Conservation (phyloP, 371 early-diverging fungal genomes). For the Caulochytrium protostelioides region DNA sequence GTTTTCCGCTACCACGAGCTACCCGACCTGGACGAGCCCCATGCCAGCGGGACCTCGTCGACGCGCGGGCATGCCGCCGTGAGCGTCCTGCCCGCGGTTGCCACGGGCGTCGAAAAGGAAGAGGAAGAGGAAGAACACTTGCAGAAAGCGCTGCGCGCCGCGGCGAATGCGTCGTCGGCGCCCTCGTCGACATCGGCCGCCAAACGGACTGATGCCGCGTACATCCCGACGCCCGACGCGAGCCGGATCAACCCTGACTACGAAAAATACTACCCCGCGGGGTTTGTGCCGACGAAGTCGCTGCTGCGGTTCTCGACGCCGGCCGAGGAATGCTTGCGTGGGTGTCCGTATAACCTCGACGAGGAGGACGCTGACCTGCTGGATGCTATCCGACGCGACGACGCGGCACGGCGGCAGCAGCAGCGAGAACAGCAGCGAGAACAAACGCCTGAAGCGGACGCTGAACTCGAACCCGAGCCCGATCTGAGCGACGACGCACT, state of each 20-base stretch:
- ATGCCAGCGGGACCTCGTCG: no score
- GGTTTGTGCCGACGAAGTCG: slow-evolving; percentile 48
- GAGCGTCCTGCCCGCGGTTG: slow-evolving; percentile 46
- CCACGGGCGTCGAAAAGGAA: slow-evolving; percentile 79
- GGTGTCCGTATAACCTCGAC: slow-evolving; percentile 66
- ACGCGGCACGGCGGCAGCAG: no score
- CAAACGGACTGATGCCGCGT: not conserved
- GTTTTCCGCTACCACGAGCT: slow-evolving; percentile 59
- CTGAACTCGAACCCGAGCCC: no score
- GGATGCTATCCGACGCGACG: slow-evolving; percentile 22
- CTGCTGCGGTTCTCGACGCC: slow-evolving; percentile 65
- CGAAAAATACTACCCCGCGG: slow-evolving; percentile 36
- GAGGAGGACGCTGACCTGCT: slow-evolving; percentile 61
- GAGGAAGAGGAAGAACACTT: slow-evolving; percentile 74
- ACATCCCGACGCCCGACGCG: slow-evolving; percentile 86
- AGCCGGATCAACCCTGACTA: slow-evolving; percentile 36
- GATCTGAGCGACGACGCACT: slow-evolving; percentile 41
- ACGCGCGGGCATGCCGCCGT: no score
- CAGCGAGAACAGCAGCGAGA: slow-evolving; percentile 11
- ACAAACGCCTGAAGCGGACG: no score
- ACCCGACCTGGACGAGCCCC: slow-evolving; percentile 55
- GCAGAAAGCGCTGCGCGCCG: not conserved
- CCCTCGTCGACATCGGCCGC: no score
- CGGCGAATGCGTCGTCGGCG: not conserved
- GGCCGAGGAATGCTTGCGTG: slow-evolving; percentile 66